Evolutionary conservation across 352 stramenopile genomes (phyloP), one percentile per base, ranked within the genome.

Genomic region (Pythium aristosporum): DNA sequence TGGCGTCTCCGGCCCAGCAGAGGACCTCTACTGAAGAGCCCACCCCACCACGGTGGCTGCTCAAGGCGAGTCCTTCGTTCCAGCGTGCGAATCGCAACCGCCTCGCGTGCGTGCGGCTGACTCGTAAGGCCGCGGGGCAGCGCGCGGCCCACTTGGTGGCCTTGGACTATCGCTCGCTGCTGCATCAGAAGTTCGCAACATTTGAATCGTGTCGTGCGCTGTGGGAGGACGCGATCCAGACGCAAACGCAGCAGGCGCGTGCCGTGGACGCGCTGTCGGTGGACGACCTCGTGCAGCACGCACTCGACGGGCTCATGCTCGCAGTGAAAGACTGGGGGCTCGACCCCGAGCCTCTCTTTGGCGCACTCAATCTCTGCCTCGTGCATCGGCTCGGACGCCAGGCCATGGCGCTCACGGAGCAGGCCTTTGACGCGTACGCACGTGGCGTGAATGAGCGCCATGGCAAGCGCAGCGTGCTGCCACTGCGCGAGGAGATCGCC

Each of bases 291-390:
- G 71, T 76, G 15, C 74, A 84, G 43, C 72, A 72, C 21, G 83
- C 77, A 7, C 57, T 90, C 8, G 82, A 88, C 36, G 60, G 77
- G n/a, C 58, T 90, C 9, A 72, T 80, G n/a, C 47, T 70, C 4
- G 73, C 76, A 15, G 71, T 93, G 30, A 93, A 89, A 79, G 85
- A 89, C 55, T 88, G 79, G 80, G 80, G 82, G 7, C 47, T 91
- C 7, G 85, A 93, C 44, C 71, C 76, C 1, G 79, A 89, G 20
- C 72, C 73, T 30, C 71, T 93, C 7, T 85, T 93, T 48, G 75
- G 84, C 21, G 81, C 77, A 4, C 67, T 91, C 20, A 93, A 91
- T 44, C 28, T 89, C 52, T 89, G 82, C 32, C 65, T 84, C 13
- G 64, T 71, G 2, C 77, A 88, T 60, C 78, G 75, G 0, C 69